Evolutionary conservation across 768 basidiomycete species (phyloP).

Genomic region (Termitomyces sp.): DNA sequence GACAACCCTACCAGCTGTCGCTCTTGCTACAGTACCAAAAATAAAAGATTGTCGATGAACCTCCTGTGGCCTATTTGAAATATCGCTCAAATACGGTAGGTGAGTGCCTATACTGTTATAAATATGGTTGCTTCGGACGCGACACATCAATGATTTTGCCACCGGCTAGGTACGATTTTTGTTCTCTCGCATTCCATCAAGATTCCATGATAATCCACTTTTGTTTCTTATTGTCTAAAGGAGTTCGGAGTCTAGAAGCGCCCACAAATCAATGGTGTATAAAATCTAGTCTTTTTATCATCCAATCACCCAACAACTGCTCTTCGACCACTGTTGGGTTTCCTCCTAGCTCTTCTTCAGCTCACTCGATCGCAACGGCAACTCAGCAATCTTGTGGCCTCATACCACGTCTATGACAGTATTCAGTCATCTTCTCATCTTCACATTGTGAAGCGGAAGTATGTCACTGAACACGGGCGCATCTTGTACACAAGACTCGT

Average conservation of each 20-base stretch:
- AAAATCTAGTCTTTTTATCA: neutral
- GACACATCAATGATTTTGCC: neutral
- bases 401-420: neutral
- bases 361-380: neutral
- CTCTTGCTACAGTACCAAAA: too few relatives aligned
- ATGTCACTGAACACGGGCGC: neutral
- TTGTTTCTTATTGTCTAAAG: neutral
- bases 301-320: neutral
- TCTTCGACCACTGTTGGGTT: neutral
- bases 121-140: neutral
- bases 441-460: neutral
- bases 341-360: neutral
- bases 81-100: neutral
- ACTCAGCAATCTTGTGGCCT: too few relatives aligned
- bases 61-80: neutral
- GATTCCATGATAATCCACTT: neutral
- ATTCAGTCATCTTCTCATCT: neutral
- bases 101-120: neutral
- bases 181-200: neutral
- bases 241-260: neutral
- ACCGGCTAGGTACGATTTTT: neutral
- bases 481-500: neutral
- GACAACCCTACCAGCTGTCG: neutral
- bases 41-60: too few relatives aligned
- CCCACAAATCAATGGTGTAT: neutral